Base-by-base conservation (phyloP, 163 green algal genomes). In the Chlamydomonas reinhardtii region DNA sequence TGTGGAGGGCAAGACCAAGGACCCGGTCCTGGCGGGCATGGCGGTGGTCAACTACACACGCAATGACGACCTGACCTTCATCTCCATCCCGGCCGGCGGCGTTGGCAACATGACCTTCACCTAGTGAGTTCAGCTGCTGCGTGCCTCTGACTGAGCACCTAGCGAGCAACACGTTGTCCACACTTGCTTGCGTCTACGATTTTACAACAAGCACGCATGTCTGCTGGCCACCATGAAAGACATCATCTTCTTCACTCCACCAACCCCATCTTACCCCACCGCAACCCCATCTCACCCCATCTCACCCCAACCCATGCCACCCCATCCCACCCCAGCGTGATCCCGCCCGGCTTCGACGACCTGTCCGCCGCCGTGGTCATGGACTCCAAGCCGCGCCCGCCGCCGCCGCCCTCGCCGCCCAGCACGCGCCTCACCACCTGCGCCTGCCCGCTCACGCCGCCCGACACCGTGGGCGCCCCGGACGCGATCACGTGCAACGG, bases 281-380 rank as follows among this genome's bases (percentile, higher is more conserved):
- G 20, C 20, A 29, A 64, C 39, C 39, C 39, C 5, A 5, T 8
- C 39, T 48, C 39, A 5, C 39, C 8, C 39, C 39, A 2, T 65
- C 1, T 22, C 59, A 9, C 59, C 22, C 4, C 59, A 2, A n/a
- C 59, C 14, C 4, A 15, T 8, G 2, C 12, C 2, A 27, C 1
- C 56, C 43, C 43, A 54, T 11, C 43, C 12, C 59, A 9, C 19
- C 22, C 20, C 25, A 32, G 85, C 65, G 74, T 32, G 11, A 74
- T 92, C 0, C 85, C 89, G 12, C 61, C 86, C 52, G 85, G 89
- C 68, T 89, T 83, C 29, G 89, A 92, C 68, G 89, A 92, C 48
- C 77, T 92, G 35, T 91, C 85, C 11, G 89, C 89, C 12, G 85
- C 89, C 27, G 85, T 92, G 14, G 80, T 84, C 2, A 86, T 92